Evolutionary conservation across 176 grass and related monocot species (phyloP).

Genomic region (Poa pratensis): DNA sequence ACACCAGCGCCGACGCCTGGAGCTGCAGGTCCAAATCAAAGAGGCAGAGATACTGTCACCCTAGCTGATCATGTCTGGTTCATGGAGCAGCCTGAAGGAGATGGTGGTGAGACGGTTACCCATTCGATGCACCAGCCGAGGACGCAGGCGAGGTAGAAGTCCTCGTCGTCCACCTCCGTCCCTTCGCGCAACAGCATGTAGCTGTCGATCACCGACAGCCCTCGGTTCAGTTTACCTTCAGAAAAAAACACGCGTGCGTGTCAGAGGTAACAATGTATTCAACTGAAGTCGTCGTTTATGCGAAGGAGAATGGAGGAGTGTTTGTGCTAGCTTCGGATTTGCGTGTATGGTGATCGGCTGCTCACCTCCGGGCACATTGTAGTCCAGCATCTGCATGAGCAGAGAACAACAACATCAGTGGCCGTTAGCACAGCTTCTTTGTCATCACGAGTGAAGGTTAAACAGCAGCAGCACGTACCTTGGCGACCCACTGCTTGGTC

Average conservation of each 20-base stretch:
- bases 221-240: conserved; percentile 58
- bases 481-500: conserved; percentile 52
- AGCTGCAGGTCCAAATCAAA: conserved; percentile 41
- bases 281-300: not conserved
- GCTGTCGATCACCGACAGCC: conserved; percentile 60
- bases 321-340: not conserved
- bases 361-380: conserved; percentile 57
- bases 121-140: conserved; percentile 60
- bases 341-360: not conserved
- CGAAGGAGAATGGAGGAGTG: not conserved
- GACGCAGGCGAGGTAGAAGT: conserved; percentile 55
- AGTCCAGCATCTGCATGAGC: conserved; percentile 47
- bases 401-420: not conserved
- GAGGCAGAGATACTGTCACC: not conserved
- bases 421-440: not conserved
- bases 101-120: not conserved
- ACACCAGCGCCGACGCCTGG: conserved; percentile 66
- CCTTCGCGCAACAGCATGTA: conserved; percentile 56
- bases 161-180: conserved; percentile 46
- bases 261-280: not conserved
- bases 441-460: not conserved
- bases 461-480: conserved; percentile 17
- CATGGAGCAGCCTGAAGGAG: not conserved
- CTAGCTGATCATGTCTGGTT: too few relatives aligned
- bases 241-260: not conserved